A percentile compares a stretch with the other conserved stretches of the same genome.
Conservation (phyloP, 75 land plant genomes). For the Picea glauca region DNA sequence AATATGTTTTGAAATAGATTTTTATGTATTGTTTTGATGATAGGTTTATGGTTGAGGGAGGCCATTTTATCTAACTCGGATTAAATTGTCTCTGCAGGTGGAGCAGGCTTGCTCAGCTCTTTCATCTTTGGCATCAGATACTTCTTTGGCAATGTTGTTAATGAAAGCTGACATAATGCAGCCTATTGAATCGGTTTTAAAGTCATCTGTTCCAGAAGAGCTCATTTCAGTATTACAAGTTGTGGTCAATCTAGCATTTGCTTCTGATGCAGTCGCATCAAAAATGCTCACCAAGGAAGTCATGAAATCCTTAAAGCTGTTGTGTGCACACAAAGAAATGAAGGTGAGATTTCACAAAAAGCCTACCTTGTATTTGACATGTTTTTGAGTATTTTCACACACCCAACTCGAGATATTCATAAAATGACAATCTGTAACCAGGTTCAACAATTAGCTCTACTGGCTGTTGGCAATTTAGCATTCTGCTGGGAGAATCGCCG, state of each 20-base stretch:
- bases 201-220: slow-evolving; percentile 54
- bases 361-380: neutral
- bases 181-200: slow-evolving; percentile 78
- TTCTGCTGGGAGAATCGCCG: slow-evolving; percentile 89
- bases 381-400: neutral
- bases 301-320: slow-evolving; percentile 71
- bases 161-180: slow-evolving; percentile 94
- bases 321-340: slow-evolving; percentile 77
- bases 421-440: slow-evolving; percentile 18
- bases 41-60: neutral
- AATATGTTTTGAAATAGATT: neutral
- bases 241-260: slow-evolving; percentile 80
- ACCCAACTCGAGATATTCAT: no score
- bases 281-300: slow-evolving; percentile 91
- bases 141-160: slow-evolving; percentile 72
- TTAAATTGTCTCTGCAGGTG: slow-evolving; percentile 52
- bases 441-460: slow-evolving; percentile 83
- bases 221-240: slow-evolving; percentile 87
- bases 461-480: slow-evolving; percentile 90
- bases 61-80: neutral
- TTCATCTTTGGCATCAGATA: slow-evolving; percentile 87
- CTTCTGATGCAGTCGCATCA: slow-evolving; percentile 85
- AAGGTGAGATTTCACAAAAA: slow-evolving; percentile 49
- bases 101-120: slow-evolving; percentile 95
- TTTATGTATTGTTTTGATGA: neutral